Evolutionary conservation across 371 early-diverging fungal species (phyloP).

Genomic region (Circinella minor): DNA sequence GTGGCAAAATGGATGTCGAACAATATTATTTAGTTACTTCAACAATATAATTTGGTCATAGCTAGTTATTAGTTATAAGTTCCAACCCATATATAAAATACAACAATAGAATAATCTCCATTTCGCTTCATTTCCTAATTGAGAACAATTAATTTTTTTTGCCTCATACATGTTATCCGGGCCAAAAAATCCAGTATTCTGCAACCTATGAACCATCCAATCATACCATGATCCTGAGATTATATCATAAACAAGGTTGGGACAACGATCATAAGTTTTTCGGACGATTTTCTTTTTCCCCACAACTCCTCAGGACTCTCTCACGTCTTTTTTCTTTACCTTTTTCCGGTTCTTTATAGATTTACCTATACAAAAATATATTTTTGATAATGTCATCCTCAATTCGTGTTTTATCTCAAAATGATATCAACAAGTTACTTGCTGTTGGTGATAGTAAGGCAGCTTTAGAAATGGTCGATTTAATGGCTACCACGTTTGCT

Average conservation of each 20-base stretch:
- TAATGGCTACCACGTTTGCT: slow-evolving; percentile 44
- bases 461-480: slow-evolving; percentile 35
- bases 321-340: neutral
- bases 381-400: slow-evolving; percentile 7
- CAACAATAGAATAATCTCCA: no score
- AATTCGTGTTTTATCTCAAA: slow-evolving; percentile 38
- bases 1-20: no score
- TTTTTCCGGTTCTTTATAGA: neutral
- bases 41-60: no score
- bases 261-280: neutral
- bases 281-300: neutral
- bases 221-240: neutral
- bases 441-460: slow-evolving; percentile 23
- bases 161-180: no score
- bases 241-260: slow-evolving; percentile 10
- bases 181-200: no score
- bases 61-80: no score
- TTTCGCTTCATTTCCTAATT: no score
- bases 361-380: no score
- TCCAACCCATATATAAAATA: no score
- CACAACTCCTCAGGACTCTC: neutral
- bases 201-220: neutral
- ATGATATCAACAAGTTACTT: slow-evolving; percentile 33
- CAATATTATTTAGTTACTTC: no score
- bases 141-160: no score